Conservation (phyloP, 768 basidiomycete genomes). For the Phylloporus sp. region DNA sequence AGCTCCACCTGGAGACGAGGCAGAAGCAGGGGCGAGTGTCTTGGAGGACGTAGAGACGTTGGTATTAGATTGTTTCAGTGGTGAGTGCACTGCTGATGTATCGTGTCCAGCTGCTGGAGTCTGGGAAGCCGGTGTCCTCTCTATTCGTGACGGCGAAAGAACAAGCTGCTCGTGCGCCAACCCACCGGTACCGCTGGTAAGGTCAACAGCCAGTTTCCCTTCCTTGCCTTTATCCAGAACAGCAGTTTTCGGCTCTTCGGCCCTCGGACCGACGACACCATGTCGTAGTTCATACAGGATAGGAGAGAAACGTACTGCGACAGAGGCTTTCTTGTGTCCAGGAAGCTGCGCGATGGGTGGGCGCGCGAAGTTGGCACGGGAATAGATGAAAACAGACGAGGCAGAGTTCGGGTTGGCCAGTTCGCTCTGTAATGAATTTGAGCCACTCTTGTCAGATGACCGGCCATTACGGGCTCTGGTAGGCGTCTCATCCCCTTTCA, state of each 20-base stretch:
- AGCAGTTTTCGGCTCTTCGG: slow-evolving; percentile 49
- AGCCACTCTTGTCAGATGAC: slow-evolving; percentile 34
- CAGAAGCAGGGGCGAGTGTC: slow-evolving; percentile 28
- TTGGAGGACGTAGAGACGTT: slow-evolving; percentile 19
- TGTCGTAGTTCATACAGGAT: slow-evolving; percentile 87
- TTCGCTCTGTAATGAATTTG: slow-evolving; percentile 30
- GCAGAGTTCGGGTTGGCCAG: slow-evolving; percentile 36
- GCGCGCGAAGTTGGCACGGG: slow-evolving; percentile 88
- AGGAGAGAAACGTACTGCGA: slow-evolving; percentile 92
- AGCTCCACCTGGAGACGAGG: slow-evolving; percentile 36
- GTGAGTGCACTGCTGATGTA: slow-evolving; percentile 3
- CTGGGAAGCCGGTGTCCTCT: slow-evolving; percentile 15
- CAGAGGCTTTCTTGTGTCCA: slow-evolving; percentile 93
- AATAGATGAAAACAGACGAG: slow-evolving; percentile 89
- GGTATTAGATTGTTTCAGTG: slow-evolving; percentile 14
- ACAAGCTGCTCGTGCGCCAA: slow-evolving; percentile 7
- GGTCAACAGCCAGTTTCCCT: slow-evolving; percentile 56
- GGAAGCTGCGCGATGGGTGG: slow-evolving; percentile 94
- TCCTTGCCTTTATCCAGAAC: slow-evolving; percentile 67
- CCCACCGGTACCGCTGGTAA: slow-evolving; percentile 37
- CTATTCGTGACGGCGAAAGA: slow-evolving; percentile 11
- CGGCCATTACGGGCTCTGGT: slow-evolving; percentile 57
- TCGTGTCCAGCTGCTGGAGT: slow-evolving; percentile 8
- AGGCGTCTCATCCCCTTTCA: slow-evolving; percentile 40
- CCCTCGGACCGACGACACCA: slow-evolving; percentile 39